Percentiles rank a stretch among this genome's conserved stretches.
Conservation (phyloP, 2,329 filamentous ascomycete species). For the Plectosphaerella plurivora region DNA sequence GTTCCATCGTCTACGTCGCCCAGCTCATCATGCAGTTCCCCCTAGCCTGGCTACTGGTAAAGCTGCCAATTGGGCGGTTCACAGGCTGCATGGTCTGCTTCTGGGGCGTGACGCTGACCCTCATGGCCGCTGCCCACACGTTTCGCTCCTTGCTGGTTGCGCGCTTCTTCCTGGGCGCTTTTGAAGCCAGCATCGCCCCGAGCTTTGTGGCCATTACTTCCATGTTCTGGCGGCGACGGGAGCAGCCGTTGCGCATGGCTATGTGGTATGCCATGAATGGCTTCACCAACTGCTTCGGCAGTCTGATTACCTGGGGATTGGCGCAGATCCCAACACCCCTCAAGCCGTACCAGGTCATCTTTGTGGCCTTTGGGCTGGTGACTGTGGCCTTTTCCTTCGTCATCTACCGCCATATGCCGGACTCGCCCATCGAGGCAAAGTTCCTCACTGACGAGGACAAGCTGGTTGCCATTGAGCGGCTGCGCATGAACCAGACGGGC, state of each 20-base stretch:
- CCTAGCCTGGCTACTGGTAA: conserved; percentile 46
- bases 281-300: conserved; percentile 32
- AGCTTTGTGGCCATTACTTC: conserved; percentile 42
- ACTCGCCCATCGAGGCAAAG: conserved; percentile 56
- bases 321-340: conserved; percentile 38
- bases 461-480: conserved; percentile 51
- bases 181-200: conserved; percentile 46
- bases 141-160: conserved; percentile 40
- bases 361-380: conserved; percentile 47
- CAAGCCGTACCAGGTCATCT: conserved; percentile 49
- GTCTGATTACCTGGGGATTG: conserved; percentile 53
- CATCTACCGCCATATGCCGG: conserved; percentile 57
- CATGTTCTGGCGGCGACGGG: conserved; percentile 29
- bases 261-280: conserved; percentile 27
- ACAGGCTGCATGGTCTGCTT: conserved; percentile 44
- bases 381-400: conserved; percentile 42
- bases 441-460: conserved; percentile 54
- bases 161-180: conserved; percentile 39
- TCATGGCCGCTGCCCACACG: conserved; percentile 46
- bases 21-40: conserved; percentile 55
- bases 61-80: conserved; percentile 51
- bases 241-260: conserved; percentile 25
- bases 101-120: conserved; percentile 46
- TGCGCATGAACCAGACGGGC: conserved; percentile 45
- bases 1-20: conserved; percentile 56